Conservation (phyloP, 2,329 filamentous ascomycete species). For the Reticulascus tulasneorum region DNA sequence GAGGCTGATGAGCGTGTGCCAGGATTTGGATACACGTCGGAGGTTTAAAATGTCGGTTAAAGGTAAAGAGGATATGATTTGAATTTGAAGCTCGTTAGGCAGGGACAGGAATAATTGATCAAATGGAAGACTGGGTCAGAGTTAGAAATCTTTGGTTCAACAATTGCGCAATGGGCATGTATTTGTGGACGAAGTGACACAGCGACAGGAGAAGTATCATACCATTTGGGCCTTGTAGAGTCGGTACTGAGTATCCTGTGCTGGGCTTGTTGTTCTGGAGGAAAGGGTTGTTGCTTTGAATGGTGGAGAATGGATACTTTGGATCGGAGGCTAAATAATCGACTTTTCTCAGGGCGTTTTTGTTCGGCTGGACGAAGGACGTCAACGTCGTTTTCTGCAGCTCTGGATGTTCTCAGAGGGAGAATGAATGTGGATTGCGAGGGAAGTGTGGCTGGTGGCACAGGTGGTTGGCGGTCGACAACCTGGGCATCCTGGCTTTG, state of each 20-base stretch:
- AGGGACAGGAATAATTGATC: constrained; percentile 55
- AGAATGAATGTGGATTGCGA: constrained; percentile 43
- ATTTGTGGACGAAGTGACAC: no score
- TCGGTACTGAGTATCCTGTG: no score
- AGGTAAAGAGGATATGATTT: constrained; percentile 57
- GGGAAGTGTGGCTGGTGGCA: constrained; percentile 16
- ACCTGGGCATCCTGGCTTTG: constrained; percentile 3
- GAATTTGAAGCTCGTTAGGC: constrained; percentile 59
- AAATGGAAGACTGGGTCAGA: constrained; percentile 38
- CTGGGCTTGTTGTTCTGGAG: no score
- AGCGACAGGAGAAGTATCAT: no score
- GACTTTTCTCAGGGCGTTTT: constrained; percentile 31
- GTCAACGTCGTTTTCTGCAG: constrained; percentile 23
- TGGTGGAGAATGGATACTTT: constrained; percentile 32
- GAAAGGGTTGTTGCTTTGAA: no score
- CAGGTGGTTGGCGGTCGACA: constrained; percentile 9
- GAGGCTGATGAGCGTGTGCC: constrained; percentile 55
- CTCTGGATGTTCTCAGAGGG: constrained; percentile 40
- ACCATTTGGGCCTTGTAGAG: no score
- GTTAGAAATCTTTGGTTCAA: constrained; percentile 14
- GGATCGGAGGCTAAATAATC: constrained; percentile 37
- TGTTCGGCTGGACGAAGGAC: constrained; percentile 24
- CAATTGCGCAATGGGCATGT: not conserved
- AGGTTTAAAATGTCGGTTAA: constrained; percentile 58
- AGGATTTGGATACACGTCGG: constrained; percentile 53